A percentile compares a stretch with the other conserved stretches of the same genome.
phyloP scores from a whole-genome alignment of 352 stramenopile genomes.

The Globisporangium okanoganense region DNA sequence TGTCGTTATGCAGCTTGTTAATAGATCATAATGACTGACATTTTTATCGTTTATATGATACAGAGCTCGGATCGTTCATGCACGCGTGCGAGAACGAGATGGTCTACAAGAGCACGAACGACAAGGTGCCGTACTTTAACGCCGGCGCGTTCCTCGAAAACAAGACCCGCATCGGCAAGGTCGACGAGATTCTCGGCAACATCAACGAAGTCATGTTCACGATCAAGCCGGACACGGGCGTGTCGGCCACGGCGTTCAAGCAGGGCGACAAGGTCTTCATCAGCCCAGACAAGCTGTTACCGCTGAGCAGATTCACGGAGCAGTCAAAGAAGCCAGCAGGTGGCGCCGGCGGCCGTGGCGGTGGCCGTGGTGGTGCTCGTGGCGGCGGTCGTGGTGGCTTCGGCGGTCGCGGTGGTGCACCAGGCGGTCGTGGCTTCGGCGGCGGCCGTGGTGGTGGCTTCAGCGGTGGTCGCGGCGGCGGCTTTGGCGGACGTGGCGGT shows the following conservation, averaged over 20 bases:
- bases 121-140: conserved; percentile 99
- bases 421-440: conserved; percentile 23
- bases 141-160: conserved; percentile 97
- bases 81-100: conserved; percentile 98
- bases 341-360: conserved; percentile 33
- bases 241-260: conserved; percentile 96
- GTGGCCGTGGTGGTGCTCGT: conserved; percentile 35
- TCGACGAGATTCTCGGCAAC: conserved; percentile 98
- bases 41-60: conserved; percentile 4
- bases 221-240: conserved; percentile 94
- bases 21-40: not conserved
- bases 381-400: conserved; percentile 27
- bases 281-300: conserved; percentile 96
- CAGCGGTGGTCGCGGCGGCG: conserved; percentile 22
- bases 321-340: conserved; percentile 67
- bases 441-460: conserved; percentile 24
- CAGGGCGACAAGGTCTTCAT: conserved; percentile 97
- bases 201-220: conserved; percentile 97
- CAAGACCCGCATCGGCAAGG: conserved; percentile 98
- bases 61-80: conserved; percentile 95
- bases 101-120: conserved; percentile 96
- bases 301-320: conserved; percentile 95
- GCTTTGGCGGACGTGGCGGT: conserved; percentile 16
- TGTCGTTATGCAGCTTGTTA: not conserved
- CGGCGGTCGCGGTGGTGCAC: conserved; percentile 34